Evolutionary conservation across 805 yeast genomes (phyloP), one percentile per base, ranked within the genome.

Genomic region (Groenewaldozyma tartarivorans): DNA sequence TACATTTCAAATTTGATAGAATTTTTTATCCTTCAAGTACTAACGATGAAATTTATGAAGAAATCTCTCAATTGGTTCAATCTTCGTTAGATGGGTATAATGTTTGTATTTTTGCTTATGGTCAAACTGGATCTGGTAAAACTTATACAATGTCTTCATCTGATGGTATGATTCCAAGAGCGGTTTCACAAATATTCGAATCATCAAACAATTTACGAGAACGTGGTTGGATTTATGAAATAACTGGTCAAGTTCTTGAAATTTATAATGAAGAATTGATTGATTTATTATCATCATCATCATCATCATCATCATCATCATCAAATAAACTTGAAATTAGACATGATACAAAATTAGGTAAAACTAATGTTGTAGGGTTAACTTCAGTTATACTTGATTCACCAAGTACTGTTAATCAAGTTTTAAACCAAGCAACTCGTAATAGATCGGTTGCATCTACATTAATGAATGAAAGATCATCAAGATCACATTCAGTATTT

Each of bases 91-190:
- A 90, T 60, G 98, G 98, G 0, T 78, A 69, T 54, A 86, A 86
- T 51, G 95, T 87, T 2, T 87, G 96, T 59, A 84, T 92, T 1
- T 86, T 90, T 64, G 95, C 97, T 0, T 90, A 92, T 58, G 98
- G 98, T 1, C 98, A 90, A 60, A 92, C 98, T 0, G 95, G 92
- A 0, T 81, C 96, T 0, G 98, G 98, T 2, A 90, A 90, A 57
- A 90, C 97, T 0, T 79, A 63, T 57, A 92, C 98, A 0, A 92
- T 90, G 97, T 72, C 87, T 1, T 63, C 70, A 20, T 53, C 60
- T 1, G 81, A 80, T 53, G 97, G 98, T 13, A 75, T 90, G 66
- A 85, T 87, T 26, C 86, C 94, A 1, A 66, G 74, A 15, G 81
- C 96, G 0, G 69, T 88, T 11, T 59, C 64, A 13, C 81, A 79